phyloP scores from a whole-genome alignment of 1,139 yeast genomes.

The Suhomyces maxii region DNA sequence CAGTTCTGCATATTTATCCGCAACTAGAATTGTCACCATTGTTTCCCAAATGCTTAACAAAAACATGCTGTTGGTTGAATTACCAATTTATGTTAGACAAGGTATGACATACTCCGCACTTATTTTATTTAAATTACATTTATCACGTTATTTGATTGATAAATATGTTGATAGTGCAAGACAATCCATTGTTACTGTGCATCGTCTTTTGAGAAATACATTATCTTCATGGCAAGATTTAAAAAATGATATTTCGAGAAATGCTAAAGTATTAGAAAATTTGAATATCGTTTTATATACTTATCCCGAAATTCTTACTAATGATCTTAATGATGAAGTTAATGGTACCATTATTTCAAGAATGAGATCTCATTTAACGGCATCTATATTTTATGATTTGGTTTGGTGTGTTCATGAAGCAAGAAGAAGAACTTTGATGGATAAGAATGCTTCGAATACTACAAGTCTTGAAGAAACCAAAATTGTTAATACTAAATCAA shows the following conservation, averaged over 20 bases:
- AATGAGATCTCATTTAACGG: slow-evolving; percentile 91
- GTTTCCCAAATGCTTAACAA: slow-evolving; percentile 61
- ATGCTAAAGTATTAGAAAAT: slow-evolving; percentile 90
- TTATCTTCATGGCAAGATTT: slow-evolving; percentile 89
- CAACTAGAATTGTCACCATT: slow-evolving; percentile 79
- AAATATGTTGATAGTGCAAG: slow-evolving; percentile 85
- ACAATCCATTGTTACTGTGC: slow-evolving; percentile 91
- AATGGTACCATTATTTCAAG: slow-evolving; percentile 70
- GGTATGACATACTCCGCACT: slow-evolving; percentile 81
- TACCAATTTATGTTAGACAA: slow-evolving; percentile 86
- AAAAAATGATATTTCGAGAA: slow-evolving; percentile 86
- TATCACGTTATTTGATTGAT: slow-evolving; percentile 73
- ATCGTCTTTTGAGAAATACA: slow-evolving; percentile 81
- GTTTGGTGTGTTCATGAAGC: slow-evolving; percentile 97
- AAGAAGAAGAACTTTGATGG: slow-evolving; percentile 65
- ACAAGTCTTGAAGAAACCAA: slow-evolving; percentile 5
- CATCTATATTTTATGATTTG: slow-evolving; percentile 85
- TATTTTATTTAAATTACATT: slow-evolving; percentile 75
- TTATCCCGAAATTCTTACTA: slow-evolving; percentile 76
- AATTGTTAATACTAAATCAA: slow-evolving; percentile 1
- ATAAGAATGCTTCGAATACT: slow-evolving; percentile 28
- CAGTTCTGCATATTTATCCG: slow-evolving; percentile 75
- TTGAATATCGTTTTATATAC: slow-evolving; percentile 83
- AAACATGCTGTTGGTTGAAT: slow-evolving; percentile 73
- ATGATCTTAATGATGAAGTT: slow-evolving; percentile 23